Conservation (phyloP, 2,329 filamentous ascomycete genomes). For the Chaetomiaceae sp. region DNA sequence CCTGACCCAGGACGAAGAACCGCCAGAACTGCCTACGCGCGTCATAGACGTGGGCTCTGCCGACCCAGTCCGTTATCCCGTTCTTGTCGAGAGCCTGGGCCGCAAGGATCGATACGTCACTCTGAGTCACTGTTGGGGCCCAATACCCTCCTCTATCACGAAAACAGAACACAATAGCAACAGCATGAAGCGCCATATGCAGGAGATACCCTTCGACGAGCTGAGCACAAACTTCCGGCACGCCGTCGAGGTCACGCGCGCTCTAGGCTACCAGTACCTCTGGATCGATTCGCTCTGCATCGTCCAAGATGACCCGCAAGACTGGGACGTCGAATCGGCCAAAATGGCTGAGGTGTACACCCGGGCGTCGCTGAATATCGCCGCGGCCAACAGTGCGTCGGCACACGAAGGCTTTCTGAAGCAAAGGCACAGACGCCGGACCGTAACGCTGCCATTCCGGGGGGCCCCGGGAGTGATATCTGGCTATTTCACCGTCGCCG, state of each 20-base stretch:
- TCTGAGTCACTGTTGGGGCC: conserved; percentile 19
- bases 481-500: no score
- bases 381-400: no score
- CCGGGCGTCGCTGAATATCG: conserved; percentile 12
- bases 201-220: conserved; percentile 2
- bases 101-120: conserved; percentile 9
- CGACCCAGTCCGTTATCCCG: neutral
- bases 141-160: neutral
- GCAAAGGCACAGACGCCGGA: no score
- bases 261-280: conserved; percentile 15
- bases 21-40: conserved; percentile 1
- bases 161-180: conserved; percentile 1
- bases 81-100: neutral
- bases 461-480: no score
- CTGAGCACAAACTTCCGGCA: conserved; percentile 16
- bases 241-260: conserved; percentile 7
- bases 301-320: conserved; percentile 18
- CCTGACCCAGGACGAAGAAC: neutral
- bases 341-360: conserved; percentile 17
- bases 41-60: neutral
- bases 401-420: no score
- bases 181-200: neutral
- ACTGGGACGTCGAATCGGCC: no score
- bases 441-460: no score
- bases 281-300: no score